Percentiles rank a stretch among this genome's conserved stretches.
phyloP scores from a whole-genome alignment of 768 basidiomycete genomes.

The Podaxis rugospora region DNA sequence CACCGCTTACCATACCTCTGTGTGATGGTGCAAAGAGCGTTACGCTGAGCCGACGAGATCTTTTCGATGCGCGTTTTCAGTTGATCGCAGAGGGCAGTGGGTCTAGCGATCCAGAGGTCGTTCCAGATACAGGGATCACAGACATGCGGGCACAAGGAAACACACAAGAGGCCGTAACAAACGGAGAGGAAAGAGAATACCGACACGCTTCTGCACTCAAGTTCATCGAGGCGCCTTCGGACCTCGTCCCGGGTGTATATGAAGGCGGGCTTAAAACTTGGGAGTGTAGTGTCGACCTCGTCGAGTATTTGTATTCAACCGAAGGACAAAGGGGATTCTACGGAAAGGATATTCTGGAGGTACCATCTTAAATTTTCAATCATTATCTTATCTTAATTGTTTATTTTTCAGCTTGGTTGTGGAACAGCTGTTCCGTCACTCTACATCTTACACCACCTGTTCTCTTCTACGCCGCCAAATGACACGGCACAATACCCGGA shows the following conservation, averaged over 20 bases:
- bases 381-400: not conserved
- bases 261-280: conserved; percentile 98
- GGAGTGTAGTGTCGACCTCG: conserved; percentile 92
- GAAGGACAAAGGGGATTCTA: conserved; percentile 18
- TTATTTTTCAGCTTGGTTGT: conserved; percentile 69
- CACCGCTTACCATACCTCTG: conserved; percentile 57
- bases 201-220: conserved; percentile 36
- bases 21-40: conserved; percentile 25
- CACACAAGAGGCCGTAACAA: conserved; percentile 4
- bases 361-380: conserved; percentile 24
- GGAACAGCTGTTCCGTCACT: conserved; percentile 87
- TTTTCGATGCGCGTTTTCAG: conserved; percentile 97
- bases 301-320: conserved; percentile 50
- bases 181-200: not conserved
- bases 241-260: conserved; percentile 88
- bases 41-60: conserved; percentile 70
- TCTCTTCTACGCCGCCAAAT: conserved; percentile 29
- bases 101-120: conserved; percentile 22
- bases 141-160: not conserved
- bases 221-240: conserved; percentile 80
- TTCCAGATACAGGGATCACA: not conserved
- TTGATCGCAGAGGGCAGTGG: conserved; percentile 55
- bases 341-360: conserved; percentile 72
- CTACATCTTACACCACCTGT: conserved; percentile 62
- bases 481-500: conserved; percentile 15